Evolutionary conservation across 192 early-diverging fungal species (phyloP).

Genomic region (Umbelopsis sp.): DNA sequence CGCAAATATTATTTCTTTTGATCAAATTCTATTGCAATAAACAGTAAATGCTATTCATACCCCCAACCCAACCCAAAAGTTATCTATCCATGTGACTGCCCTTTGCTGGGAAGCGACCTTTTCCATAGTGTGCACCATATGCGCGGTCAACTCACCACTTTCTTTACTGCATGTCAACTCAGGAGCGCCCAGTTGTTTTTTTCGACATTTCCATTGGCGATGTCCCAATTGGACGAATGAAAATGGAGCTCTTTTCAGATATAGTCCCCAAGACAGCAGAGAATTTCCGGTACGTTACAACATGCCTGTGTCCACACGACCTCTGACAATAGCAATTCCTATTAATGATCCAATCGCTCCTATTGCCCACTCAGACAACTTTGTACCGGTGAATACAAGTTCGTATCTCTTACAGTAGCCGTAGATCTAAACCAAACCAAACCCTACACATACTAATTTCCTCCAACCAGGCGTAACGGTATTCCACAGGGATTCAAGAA

Average conservation of each 20-base stretch:
- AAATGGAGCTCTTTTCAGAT: constrained; percentile 74
- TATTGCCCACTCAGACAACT: constrained; percentile 72
- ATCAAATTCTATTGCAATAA: too few species aligned
- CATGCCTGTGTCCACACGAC: too few species aligned
- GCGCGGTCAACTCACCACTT: neutral
- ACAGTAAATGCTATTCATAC: too few species aligned
- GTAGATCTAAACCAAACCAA: neutral
- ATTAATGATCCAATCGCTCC: too few species aligned
- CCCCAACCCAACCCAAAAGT: too few species aligned
- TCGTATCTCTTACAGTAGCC: neutral
- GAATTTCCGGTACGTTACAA: constrained; percentile 68
- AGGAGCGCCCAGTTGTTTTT: constrained; percentile 56
- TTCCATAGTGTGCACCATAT: too few species aligned
- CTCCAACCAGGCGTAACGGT: constrained; percentile 63
- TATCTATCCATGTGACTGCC: too few species aligned
- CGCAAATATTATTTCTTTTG: too few species aligned
- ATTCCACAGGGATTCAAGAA: constrained; percentile 87
- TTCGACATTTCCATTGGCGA: constrained; percentile 80
- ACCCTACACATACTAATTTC: neutral
- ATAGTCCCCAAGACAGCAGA: constrained; percentile 76
- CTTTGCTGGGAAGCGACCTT: too few species aligned
- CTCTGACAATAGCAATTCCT: too few species aligned
- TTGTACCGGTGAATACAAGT: constrained; percentile 89
- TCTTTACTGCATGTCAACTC: neutral
- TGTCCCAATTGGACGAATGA: constrained; percentile 60